These are phyloP conservation scores for Yamadazyma sp. DNA, from an alignment of 805 yeast genomes.

Conservation along the genomic window DNA sequence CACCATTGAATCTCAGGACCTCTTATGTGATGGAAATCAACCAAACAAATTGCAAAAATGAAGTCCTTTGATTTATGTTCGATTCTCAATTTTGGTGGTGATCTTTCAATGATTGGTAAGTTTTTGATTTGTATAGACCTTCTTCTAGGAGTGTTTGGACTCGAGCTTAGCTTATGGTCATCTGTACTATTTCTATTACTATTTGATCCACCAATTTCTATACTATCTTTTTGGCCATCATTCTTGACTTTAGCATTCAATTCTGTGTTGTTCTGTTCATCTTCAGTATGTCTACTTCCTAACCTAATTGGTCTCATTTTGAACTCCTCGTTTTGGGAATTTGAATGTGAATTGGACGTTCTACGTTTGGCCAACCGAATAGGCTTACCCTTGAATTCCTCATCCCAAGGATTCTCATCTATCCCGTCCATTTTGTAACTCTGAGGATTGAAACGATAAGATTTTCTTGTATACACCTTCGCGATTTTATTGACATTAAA, in stretches of 20 bases:
- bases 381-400: conserved; percentile 20
- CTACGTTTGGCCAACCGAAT: conserved; percentile 26
- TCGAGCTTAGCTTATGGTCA: background rate
- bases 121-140: conserved; percentile 35
- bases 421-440: conserved; percentile 5
- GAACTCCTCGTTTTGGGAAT: conserved; percentile 7
- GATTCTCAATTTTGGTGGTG: conserved; percentile 10
- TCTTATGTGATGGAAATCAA: conserved; percentile 85
- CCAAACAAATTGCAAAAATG: conserved; percentile 82
- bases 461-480: too few species aligned
- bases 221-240: background rate
- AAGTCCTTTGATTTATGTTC: conserved; percentile 26
- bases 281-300: conserved; percentile 6
- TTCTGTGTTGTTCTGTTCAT: background rate
- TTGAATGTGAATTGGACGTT: background rate
- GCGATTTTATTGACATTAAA: too few species aligned
- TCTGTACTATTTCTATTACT: background rate
- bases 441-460: too few species aligned
- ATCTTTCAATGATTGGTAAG: conserved; percentile 27
- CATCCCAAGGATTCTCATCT: conserved; percentile 15
- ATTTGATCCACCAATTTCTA: background rate
- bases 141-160: conserved; percentile 13
- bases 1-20: conserved; percentile 97
- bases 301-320: conserved; percentile 14
- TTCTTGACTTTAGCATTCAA: background rate